Evolutionary conservation across 1,139 yeast species (phyloP), one percentile per base, ranked within the genome.

Genomic region (Trichomonascaceae sp.): DNA sequence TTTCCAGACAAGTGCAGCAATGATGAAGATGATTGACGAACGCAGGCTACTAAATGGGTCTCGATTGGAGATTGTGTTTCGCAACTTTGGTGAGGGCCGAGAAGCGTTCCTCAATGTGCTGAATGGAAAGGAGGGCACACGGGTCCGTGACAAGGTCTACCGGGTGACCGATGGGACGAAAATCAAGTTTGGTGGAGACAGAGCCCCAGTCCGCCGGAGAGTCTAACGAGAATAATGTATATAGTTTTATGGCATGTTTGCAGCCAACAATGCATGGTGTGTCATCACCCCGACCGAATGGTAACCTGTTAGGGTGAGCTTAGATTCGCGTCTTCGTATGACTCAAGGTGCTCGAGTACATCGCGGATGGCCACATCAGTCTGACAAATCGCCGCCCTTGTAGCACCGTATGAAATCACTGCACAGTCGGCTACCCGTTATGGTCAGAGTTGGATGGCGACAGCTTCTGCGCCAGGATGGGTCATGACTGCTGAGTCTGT

Each of bases 181-280:
- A 42, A 67, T 89, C 64, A 79, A 78, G 58, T 82, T 82, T 52
- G 98, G 98, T 66, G 97, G 97, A 65, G 76, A 72, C 34, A 74
- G 93, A 52, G 69, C 93, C 16, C 92, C 89, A 60, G 75, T 76
- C 54, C 68, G 69, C 42, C 79, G 96, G 65, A 76, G 96, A 62
- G 68, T 80, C 51, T 78, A 66, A 36, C n/a, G n/a, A n/a, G n/a
- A n/a, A n/a, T n/a, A n/a, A n/a, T n/a, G 16, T 22, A 20, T 16
- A 11, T 22, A 22, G 26, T 13, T 30, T 2, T n/a, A 13, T 16
- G n/a, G n/a, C n/a, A n/a, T n/a, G n/a, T n/a, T n/a, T n/a, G n/a
- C n/a, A n/a, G n/a, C n/a, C n/a, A n/a, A 13, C 16, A 33, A 34
- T 39, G 30, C 27, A 34, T 39, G 34, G 22, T 9, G 11, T 28